These are phyloP conservation scores for Sphaerostilbella broomeana DNA, from an alignment of 2,329 filamentous ascomycete genomes.

Conservation along the genomic window DNA sequence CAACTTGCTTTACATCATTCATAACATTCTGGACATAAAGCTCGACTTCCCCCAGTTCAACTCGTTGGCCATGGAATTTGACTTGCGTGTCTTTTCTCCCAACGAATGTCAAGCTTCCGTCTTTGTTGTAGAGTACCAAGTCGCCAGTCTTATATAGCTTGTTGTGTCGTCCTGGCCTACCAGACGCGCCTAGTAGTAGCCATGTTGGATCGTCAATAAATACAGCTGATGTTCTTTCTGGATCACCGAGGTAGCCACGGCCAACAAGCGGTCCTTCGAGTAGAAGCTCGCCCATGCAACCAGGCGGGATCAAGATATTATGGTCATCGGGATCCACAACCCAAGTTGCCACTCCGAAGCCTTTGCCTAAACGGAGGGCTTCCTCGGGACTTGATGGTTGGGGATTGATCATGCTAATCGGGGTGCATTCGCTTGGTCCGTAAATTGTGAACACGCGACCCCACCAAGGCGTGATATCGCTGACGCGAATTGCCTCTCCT, in stretches of 20 bases:
- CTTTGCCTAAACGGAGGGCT: constrained; percentile 1
- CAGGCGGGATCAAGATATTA: constrained; percentile 33
- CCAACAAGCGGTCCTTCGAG: constrained; percentile 46
- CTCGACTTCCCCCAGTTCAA: constrained; percentile 1
- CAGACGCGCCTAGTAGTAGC: constrained; percentile 29
- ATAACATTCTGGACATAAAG: background rate
- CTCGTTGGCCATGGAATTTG: constrained; percentile 23
- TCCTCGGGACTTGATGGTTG: constrained; percentile 21
- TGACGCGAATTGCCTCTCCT: constrained; percentile 31
- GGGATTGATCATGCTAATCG: constrained; percentile 20
- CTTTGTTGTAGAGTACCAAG: constrained; percentile 25
- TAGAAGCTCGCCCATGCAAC: constrained; percentile 37
- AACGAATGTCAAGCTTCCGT: constrained; percentile 16
- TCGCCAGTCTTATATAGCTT: constrained; percentile 19
- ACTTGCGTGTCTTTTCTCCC: constrained; percentile 22
- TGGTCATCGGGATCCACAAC: constrained; percentile 34
- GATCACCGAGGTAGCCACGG: constrained; percentile 47
- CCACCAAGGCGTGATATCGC: background rate
- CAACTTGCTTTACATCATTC: background rate
- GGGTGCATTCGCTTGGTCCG: constrained; percentile 9
- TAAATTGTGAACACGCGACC: constrained; percentile 6
- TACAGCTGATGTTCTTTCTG: constrained; percentile 40
- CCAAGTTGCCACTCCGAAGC: constrained; percentile 22
- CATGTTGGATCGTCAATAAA: constrained; percentile 46
- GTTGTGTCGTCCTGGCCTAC: background rate